A percentile compares a stretch with the other conserved stretches of the same genome.
phyloP scores from a whole-genome alignment of 2,329 filamentous ascomycete species.

The Diaporthe vaccinii region DNA sequence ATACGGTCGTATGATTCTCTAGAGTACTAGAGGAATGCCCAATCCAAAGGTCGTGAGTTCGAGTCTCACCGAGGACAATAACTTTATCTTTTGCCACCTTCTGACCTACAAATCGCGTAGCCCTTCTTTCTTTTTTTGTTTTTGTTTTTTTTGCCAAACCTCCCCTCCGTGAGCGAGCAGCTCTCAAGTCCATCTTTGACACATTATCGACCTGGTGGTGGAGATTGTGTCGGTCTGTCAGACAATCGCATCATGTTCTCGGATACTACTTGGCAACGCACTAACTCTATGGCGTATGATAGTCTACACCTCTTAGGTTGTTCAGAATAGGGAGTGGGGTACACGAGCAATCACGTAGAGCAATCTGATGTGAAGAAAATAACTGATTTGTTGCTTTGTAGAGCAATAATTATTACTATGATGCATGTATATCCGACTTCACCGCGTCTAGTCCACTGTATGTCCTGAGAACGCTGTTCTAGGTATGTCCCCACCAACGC shows the following conservation, averaged over 20 bases:
- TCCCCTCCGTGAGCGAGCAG: background rate
- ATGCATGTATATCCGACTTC: background rate
- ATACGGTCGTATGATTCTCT: conserved; percentile 43
- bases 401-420: background rate
- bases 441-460: background rate
- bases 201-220: background rate
- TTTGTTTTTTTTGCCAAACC: background rate
- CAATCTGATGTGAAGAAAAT: background rate
- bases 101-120: rapidly evolving
- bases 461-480: background rate
- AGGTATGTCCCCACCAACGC: background rate
- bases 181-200: background rate
- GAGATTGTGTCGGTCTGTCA: too few species aligned
- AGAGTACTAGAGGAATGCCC: conserved; percentile 38
- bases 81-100: background rate
- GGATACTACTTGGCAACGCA: background rate
- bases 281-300: too few species aligned
- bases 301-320: too few species aligned
- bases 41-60: conserved; percentile 51
- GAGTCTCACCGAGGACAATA: conserved; percentile 39
- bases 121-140: too few species aligned
- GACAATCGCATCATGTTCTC: background rate
- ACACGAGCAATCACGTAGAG: background rate
- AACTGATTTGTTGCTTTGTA: too few species aligned
- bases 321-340: background rate